Base-by-base conservation (phyloP, 2,329 filamentous ascomycete species). In the Alternaria atra region DNA sequence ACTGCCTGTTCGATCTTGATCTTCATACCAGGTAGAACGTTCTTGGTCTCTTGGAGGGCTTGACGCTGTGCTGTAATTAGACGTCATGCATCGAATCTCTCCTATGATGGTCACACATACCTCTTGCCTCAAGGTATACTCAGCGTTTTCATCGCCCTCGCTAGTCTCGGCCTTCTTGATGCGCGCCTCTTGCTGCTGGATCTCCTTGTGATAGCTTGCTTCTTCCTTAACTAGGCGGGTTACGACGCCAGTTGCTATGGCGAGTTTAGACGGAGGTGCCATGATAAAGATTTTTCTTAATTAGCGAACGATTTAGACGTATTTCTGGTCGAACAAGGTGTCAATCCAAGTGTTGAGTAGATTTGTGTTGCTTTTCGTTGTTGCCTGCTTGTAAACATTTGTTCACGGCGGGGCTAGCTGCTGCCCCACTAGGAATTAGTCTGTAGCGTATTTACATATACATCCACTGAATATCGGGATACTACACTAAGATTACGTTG, bases 151-250 rank as follows among this genome's bases (percentile, higher is more conserved):
- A 63, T 91, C 91, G 8, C 86, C 85, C 54, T 86, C 84, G 15
- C 79, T 81, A 4, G 80, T 77, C 69, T 91, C 88, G 44, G 97
- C 84, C 76, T 89, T 87, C 77, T 86, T 82, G 66, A 96, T 86
- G 58, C 91, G 87, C 63, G 86, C 85, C 70, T 91, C 85, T 77
- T 98, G 94, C 66, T 90, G 84, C 65, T 86, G 83, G 20, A 94
- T 86, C 79, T 99, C 95, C 76, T 91, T 91, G 84, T 94, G 91
- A 82, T 99, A 98, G 72, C 90, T 94, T 39, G 86, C 84, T 79
- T 97, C 92, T 80, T 99, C 95, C 80, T 97, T 97, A 68, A 97
- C 87, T 48, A 98, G 87, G 60, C 95, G 92, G 71, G 87, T 84
- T 68, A 98, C 88, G 20, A 92, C 89, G 63, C 90, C 87, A 25